These are phyloP conservation scores for Globisporangium recalcitrans DNA, from an alignment of 352 stramenopile species.

Conservation along the genomic window DNA sequence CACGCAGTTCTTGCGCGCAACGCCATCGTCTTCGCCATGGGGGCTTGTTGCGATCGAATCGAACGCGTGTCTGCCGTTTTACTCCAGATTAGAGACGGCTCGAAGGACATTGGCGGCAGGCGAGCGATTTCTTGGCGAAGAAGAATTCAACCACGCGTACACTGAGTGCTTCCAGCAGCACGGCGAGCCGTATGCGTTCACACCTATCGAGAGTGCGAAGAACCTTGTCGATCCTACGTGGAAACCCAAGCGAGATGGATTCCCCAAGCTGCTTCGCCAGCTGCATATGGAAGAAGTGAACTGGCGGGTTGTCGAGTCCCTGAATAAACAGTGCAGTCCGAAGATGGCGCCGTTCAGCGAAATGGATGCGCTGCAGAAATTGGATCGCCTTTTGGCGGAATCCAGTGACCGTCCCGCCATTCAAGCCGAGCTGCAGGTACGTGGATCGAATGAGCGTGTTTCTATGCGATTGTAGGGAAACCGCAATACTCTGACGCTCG, in stretches of 20 bases:
- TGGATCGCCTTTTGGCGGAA: slow-evolving; percentile 41
- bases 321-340: slow-evolving; percentile 32
- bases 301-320: slow-evolving; percentile 38
- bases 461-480: not conserved
- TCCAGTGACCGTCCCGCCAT: slow-evolving; percentile 47
- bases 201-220: slow-evolving; percentile 11
- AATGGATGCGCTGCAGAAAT: slow-evolving; percentile 37
- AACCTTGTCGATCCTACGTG: not conserved
- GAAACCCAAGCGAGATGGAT: not conserved
- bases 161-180: slow-evolving; percentile 18
- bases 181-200: slow-evolving; percentile 29
- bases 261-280: slow-evolving; percentile 18
- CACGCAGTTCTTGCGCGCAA: slow-evolving; percentile 28
- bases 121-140: slow-evolving; percentile 30
- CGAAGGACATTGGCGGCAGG: slow-evolving; percentile 32
- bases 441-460: not conserved
- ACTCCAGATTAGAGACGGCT: slow-evolving; percentile 34
- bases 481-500: not conserved
- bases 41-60: slow-evolving; percentile 58
- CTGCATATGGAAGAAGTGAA: slow-evolving; percentile 45
- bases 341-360: slow-evolving; percentile 44
- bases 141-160: slow-evolving; percentile 37
- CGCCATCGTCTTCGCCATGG: slow-evolving; percentile 36
- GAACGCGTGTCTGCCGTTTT: slow-evolving; percentile 38
- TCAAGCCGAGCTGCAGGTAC: slow-evolving; percentile 55